Conservation (phyloP, 805 yeast genomes). For the Cyberlindnera suaveolens region DNA sequence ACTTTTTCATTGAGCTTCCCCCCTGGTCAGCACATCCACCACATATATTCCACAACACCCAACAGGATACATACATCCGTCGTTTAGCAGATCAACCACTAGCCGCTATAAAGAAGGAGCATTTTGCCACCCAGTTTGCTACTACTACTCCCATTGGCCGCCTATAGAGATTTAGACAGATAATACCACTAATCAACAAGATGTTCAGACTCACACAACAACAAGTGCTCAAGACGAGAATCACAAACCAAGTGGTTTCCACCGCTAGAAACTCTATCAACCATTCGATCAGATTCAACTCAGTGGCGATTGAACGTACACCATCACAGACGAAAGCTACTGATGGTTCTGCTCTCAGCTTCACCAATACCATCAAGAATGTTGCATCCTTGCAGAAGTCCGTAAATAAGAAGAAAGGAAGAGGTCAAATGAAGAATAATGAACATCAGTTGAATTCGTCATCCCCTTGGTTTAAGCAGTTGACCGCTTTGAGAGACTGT, state of each 20-base stretch:
- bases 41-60: too few species aligned
- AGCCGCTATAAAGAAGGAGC: too few species aligned
- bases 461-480: constrained; percentile 45
- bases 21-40: too few species aligned
- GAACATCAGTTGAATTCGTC: constrained; percentile 11
- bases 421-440: constrained; percentile 13
- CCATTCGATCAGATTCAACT: constrained; percentile 32
- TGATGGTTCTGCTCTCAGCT: constrained; percentile 16
- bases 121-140: too few species aligned
- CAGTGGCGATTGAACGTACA: constrained; percentile 28
- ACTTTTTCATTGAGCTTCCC: too few species aligned
- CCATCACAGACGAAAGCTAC: constrained; percentile 16
- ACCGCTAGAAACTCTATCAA: constrained; percentile 33
- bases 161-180: too few species aligned
- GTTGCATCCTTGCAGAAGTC: constrained; percentile 21
- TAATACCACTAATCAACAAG: not conserved
- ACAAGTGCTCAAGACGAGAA: constrained; percentile 27
- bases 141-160: too few species aligned
- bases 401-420: constrained; percentile 1
- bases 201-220: constrained; percentile 22
- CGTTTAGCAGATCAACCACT: too few species aligned
- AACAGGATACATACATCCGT: too few species aligned
- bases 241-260: constrained; percentile 34
- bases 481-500: constrained; percentile 48
- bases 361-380: constrained; percentile 25